Evolutionary conservation across 1,139 yeast genomes (phyloP).

Genomic region (Candida glucosophila): DNA sequence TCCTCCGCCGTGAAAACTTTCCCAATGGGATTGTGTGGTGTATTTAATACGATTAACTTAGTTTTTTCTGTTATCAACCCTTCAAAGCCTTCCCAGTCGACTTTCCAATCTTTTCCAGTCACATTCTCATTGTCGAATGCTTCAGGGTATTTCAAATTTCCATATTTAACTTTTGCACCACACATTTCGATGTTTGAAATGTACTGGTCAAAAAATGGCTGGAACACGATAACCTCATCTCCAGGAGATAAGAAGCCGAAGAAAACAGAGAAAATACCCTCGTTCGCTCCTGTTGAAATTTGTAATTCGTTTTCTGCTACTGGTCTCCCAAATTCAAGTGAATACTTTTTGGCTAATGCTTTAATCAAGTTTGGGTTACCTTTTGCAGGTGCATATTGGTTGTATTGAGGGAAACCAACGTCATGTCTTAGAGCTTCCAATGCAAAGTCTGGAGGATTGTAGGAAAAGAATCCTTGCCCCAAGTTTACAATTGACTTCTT

Average conservation of each 20-base stretch:
- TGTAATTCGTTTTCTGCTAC: constrained; percentile 59
- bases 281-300: constrained; percentile 95
- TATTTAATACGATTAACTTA: constrained; percentile 76
- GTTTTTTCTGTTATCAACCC: constrained; percentile 65
- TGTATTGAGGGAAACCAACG: constrained; percentile 59
- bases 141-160: constrained; percentile 76
- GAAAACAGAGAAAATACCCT: constrained; percentile 80
- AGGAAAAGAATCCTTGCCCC: constrained; percentile 96
- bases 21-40: constrained; percentile 96
- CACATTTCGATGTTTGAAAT: constrained; percentile 88
- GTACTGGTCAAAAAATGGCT: constrained; percentile 95
- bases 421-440: constrained; percentile 75
- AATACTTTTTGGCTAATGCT: constrained; percentile 63
- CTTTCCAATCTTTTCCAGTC: constrained; percentile 77
- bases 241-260: constrained; percentile 81
- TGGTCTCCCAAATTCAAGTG: constrained; percentile 54
- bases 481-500: constrained; percentile 75
- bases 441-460: constrained; percentile 88
- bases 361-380: constrained; percentile 74
- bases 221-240: constrained; percentile 95
- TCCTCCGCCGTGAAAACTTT: constrained; percentile 76
- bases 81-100: constrained; percentile 72
- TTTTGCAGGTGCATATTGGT: constrained; percentile 87
- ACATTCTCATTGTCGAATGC: constrained; percentile 58
- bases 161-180: constrained; percentile 85